Conservation (phyloP, 139 green algal species). For the Picochlorum sp. region DNA sequence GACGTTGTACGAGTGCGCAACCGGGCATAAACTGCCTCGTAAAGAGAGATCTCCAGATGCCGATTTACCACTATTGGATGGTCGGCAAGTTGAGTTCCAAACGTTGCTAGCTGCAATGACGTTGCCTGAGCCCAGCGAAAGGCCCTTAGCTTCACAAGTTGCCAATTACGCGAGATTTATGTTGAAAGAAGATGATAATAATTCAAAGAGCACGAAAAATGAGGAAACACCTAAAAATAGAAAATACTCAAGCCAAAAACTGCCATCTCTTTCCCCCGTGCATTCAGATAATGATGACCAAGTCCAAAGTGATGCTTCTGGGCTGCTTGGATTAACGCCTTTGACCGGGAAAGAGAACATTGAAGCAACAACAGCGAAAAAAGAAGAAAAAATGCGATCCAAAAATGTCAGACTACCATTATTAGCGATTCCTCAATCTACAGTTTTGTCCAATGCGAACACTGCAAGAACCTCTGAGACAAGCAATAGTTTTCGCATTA, state of each 20-base stretch:
- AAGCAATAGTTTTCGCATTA: neutral
- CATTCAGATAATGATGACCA: neutral
- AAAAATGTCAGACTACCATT: neutral
- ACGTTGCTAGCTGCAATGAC: neutral
- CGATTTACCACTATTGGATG: neutral
- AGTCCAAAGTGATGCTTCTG: neutral
- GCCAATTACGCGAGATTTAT: neutral
- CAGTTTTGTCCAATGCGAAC: neutral
- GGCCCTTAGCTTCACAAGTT: neutral
- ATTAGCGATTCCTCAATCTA: neutral
- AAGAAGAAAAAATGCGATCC: neutral
- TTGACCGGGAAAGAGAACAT: too few species aligned
- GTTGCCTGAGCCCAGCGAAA: neutral
- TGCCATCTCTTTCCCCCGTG: neutral
- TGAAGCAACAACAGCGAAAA: too few species aligned
- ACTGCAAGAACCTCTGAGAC: neutral
- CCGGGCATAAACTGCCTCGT: conserved; percentile 22
- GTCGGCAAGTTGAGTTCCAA: neutral
- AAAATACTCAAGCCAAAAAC: too few species aligned
- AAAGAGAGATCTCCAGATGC: neutral
- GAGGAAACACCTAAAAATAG: too few species aligned
- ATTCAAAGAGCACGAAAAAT: neutral
- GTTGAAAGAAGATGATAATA: neutral
- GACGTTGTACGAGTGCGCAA: conserved; percentile 49
- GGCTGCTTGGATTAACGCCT: too few species aligned